These are phyloP conservation scores for Fusarium setosum DNA, from an alignment of 2,329 filamentous ascomycete genomes.

Conservation along the genomic window DNA sequence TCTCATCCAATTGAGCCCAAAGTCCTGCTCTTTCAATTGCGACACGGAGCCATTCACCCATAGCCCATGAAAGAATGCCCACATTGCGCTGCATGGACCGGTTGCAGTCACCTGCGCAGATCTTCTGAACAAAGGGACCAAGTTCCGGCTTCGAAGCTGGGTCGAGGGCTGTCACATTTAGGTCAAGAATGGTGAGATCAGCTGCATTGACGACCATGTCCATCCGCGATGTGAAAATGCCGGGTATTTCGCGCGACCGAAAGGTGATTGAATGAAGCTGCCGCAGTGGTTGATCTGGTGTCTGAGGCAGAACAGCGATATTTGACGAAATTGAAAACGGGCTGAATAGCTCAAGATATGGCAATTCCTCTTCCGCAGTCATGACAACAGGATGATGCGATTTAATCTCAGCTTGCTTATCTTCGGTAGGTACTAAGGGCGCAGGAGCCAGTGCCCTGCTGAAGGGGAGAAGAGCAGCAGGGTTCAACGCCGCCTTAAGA, in stretches of 20 bases:
- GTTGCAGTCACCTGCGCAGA: slow-evolving; percentile 52
- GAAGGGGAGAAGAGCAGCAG: slow-evolving; percentile 64
- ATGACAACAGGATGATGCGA: slow-evolving; percentile 76
- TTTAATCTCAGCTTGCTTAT: slow-evolving; percentile 54
- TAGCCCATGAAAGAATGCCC: slow-evolving; percentile 72
- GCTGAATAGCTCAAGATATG: slow-evolving; percentile 78
- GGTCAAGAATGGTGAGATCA: slow-evolving; percentile 60
- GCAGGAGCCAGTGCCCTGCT: slow-evolving; percentile 48
- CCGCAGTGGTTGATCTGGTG: slow-evolving; percentile 50
- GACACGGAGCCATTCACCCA: slow-evolving; percentile 75
- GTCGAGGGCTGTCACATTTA: slow-evolving; percentile 67
- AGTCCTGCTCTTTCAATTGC: slow-evolving; percentile 70
- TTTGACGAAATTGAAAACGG: slow-evolving; percentile 71
- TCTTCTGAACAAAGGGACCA: slow-evolving; percentile 60
- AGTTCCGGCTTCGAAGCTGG: slow-evolving; percentile 70
- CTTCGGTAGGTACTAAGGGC: slow-evolving; percentile 36
- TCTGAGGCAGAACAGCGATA: slow-evolving; percentile 57
- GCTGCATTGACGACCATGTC: slow-evolving; percentile 69
- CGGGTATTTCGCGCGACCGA: slow-evolving; percentile 52
- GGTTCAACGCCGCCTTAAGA: slow-evolving; percentile 62
- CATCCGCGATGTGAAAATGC: slow-evolving; percentile 68
- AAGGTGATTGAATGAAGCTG: slow-evolving; percentile 69
- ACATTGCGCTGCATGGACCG: slow-evolving; percentile 67
- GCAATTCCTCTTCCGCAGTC: slow-evolving; percentile 71
- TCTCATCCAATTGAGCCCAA: slow-evolving; percentile 66